Percentiles rank a stretch among this genome's conserved stretches.
phyloP scores from a whole-genome alignment of 768 basidiomycete genomes.

The Paxillus ammoniavirescens region DNA sequence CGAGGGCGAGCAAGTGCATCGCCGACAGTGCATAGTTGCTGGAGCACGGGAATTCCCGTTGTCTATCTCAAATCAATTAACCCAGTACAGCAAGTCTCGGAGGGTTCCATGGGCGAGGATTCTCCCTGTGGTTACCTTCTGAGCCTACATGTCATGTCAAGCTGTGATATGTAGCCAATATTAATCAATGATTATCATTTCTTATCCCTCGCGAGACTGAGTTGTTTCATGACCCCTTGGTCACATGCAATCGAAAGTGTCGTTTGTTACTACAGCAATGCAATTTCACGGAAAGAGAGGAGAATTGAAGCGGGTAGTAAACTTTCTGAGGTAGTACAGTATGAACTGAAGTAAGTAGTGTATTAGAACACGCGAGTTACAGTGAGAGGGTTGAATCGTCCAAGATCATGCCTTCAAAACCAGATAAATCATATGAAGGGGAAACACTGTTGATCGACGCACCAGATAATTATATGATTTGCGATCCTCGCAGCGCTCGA shows the following conservation, averaged over 20 bases:
- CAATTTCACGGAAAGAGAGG: no score
- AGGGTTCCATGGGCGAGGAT: conserved; percentile 9
- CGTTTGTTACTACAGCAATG: no score
- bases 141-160: conserved; percentile 37
- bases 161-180: conserved; percentile 30
- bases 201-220: not conserved
- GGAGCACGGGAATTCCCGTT: conserved; percentile 26
- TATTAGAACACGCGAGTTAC: not conserved
- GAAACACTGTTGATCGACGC: conserved; percentile 6
- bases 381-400: not conserved
- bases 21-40: conserved; percentile 13
- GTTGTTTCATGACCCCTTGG: no score
- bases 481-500: conserved; percentile 85
- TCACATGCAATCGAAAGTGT: no score
- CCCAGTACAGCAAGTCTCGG: conserved; percentile 35
- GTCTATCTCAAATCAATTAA: conserved; percentile 35
- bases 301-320: not conserved
- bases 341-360: no score
- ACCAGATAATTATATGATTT: conserved; percentile 86
- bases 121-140: conserved; percentile 6
- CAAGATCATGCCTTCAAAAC: conserved; percentile 23
- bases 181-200: not conserved
- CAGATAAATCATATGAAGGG: not conserved
- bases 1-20: not conserved
- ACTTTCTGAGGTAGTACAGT: not conserved